Percentiles rank a stretch among this genome's conserved stretches.
These are phyloP conservation scores for Peronosclerospora sorghi DNA, from an alignment of 352 stramenopile species.

Conservation along the genomic window DNA sequence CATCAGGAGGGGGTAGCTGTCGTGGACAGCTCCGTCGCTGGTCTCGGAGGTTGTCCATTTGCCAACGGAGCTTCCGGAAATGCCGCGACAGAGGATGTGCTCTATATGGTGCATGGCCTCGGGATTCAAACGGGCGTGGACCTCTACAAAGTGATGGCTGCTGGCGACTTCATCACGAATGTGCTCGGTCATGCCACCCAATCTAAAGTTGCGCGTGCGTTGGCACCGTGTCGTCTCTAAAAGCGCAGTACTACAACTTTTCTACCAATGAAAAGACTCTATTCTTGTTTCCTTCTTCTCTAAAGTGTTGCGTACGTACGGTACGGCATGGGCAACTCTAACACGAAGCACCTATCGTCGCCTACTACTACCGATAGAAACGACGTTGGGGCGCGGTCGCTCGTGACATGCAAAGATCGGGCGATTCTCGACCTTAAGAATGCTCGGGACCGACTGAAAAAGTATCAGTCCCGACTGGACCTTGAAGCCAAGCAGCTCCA, in stretches of 20 bases:
- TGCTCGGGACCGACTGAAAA: slow-evolving; percentile 74
- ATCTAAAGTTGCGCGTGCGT: slow-evolving; percentile 81
- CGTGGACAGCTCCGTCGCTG: slow-evolving; percentile 91
- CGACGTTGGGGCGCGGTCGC: slow-evolving; percentile 23
- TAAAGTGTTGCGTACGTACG: no score
- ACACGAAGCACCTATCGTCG: slow-evolving; percentile 26
- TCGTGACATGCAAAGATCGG: slow-evolving; percentile 83
- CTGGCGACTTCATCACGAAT: slow-evolving; percentile 82
- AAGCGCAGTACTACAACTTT: not conserved
- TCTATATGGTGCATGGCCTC: slow-evolving; percentile 95
- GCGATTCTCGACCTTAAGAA: slow-evolving; percentile 85
- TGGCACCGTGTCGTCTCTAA: slow-evolving; percentile 33
- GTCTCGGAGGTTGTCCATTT: slow-evolving; percentile 94
- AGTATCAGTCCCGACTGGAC: slow-evolving; percentile 76
- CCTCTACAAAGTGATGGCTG: slow-evolving; percentile 86
- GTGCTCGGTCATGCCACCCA: slow-evolving; percentile 63
- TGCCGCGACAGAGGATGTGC: slow-evolving; percentile 94
- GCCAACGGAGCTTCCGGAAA: slow-evolving; percentile 93
- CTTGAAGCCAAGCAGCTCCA: slow-evolving; percentile 71
- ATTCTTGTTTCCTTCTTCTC: no score
- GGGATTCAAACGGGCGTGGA: slow-evolving; percentile 92
- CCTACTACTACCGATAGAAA: not conserved
- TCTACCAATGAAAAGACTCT: slow-evolving; percentile 11
- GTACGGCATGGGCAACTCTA: slow-evolving; percentile 18
- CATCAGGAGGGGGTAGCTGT: slow-evolving; percentile 83